Evolutionary conservation across 2,329 filamentous ascomycete species (phyloP), one percentile per base, ranked within the genome.

Genomic region (Clarireedia hainanense): DNA sequence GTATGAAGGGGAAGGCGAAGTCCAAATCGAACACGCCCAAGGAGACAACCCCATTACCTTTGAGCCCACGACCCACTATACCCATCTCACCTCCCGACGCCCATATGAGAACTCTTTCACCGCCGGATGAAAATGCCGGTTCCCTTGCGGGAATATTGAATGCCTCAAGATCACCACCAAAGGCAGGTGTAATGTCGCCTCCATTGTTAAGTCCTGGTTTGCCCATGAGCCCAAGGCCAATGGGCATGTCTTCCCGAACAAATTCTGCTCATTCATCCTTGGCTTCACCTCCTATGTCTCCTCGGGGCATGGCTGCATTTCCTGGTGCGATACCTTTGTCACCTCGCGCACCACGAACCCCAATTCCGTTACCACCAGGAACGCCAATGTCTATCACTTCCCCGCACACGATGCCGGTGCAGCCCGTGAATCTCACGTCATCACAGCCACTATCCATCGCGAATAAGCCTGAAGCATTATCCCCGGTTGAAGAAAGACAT

Each of bases 261-360:
- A 17, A 47, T 24, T 65, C 64, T 6, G 47, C 57, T n/a, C 64
- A 63, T 47, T 73, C 74, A 14, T 73, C 78, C 1, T 67, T 84
- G 9, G 75, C 75, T 57, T 85, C 87, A 14, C 83, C 89, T 53
- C 84, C 88, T 15, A 74, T 88, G 65, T 90, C 89, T 34, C 84
- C 88, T 50, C 75, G 80, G 47, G 72, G 70, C 60, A 69, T 73
- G 50, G 73, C 69, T 36, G 62, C 55, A n/a, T 74, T 77, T 51
- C 67, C 76, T 23, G 75, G 74, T 6, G 68, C 72, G 4, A 69
- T 81, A 49, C 83, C 85, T 47, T 74, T 89, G 30, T 88, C 87
- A 5, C 86, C 89, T 5, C 83, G 89, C 63, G 81, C 86, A 48
- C 85, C 87, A 34, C 83, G 87, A 63, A 84, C 89, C 62, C 81